A percentile compares a stretch with the other conserved stretches of the same genome.
phyloP scores from a whole-genome alignment of 2,329 filamentous ascomycete species.

The Fusarium succisae region DNA sequence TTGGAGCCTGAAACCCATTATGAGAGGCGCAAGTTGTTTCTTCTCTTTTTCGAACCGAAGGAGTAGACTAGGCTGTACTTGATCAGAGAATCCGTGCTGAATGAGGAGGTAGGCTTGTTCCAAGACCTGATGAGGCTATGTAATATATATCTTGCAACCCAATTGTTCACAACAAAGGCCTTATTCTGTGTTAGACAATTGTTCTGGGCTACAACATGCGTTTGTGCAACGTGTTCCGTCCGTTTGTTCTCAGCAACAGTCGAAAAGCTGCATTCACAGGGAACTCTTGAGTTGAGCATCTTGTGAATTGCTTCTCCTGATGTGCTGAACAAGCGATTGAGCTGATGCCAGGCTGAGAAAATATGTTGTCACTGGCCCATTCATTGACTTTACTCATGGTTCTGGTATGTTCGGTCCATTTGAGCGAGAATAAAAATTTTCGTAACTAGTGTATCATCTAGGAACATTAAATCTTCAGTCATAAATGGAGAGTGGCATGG shows the following conservation, averaged over 20 bases:
- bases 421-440: too few species aligned
- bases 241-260: too few species aligned
- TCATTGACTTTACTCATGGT: too few species aligned
- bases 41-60: neutral
- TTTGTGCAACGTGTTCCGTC: neutral
- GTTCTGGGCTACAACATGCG: neutral
- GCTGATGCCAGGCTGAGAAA: neutral
- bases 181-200: neutral
- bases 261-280: neutral
- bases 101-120: neutral
- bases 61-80: neutral
- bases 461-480: neutral
- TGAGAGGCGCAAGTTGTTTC: neutral
- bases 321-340: neutral
- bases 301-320: rapidly evolving
- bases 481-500: neutral
- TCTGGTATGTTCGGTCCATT: too few species aligned
- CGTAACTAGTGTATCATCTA: too few species aligned
- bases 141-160: neutral
- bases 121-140: neutral
- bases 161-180: neutral
- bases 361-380: rapidly evolving
- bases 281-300: neutral
- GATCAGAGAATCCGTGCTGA: neutral
- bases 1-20: neutral